These are phyloP conservation scores for Ochetophila trinervis DNA, from an alignment of 306 rosid genomes.

Conservation along the genomic window DNA sequence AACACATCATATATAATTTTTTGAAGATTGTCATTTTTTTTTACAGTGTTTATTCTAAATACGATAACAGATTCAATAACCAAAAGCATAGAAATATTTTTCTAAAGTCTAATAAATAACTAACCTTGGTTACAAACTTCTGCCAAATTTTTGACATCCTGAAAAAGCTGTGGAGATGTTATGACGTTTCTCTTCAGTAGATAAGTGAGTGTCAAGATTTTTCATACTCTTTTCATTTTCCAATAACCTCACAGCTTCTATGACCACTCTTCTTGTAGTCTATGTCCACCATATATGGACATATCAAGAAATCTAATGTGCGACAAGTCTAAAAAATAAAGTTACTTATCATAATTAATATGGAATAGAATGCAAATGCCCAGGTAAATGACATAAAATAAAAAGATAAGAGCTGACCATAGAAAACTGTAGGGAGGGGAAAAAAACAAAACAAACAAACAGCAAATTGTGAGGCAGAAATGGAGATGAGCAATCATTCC, in stretches of 20 bases:
- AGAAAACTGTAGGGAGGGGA: no score
- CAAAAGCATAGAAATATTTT: not conserved
- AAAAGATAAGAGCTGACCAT: no score
- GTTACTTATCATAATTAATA: not conserved
- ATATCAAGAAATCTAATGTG: conserved; percentile 78
- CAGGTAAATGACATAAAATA: no score
- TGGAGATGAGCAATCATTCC: no score
- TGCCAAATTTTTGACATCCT: conserved; percentile 94
- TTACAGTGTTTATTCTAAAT: no score
- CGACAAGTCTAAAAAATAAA: conserved; percentile 63
- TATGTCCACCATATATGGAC: no score
- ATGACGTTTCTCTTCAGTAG: conserved; percentile 41
- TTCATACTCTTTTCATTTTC: conserved; percentile 46
- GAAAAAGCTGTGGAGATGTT: conserved; percentile 49
- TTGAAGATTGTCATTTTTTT: no score
- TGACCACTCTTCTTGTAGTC: conserved; percentile 84
- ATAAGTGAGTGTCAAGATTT: conserved; percentile 33
- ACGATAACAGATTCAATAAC: not conserved
- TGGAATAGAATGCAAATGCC: no score
- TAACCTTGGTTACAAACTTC: conserved; percentile 80
- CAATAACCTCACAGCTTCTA: conserved; percentile 71
- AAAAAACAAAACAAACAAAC: no score
- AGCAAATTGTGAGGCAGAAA: no score
- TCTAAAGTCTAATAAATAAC: conserved; percentile 1
- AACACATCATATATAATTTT: no score